Evolutionary conservation across 1,284 basidiomycete species (phyloP).

Genomic region (Pholiota adiposa): DNA sequence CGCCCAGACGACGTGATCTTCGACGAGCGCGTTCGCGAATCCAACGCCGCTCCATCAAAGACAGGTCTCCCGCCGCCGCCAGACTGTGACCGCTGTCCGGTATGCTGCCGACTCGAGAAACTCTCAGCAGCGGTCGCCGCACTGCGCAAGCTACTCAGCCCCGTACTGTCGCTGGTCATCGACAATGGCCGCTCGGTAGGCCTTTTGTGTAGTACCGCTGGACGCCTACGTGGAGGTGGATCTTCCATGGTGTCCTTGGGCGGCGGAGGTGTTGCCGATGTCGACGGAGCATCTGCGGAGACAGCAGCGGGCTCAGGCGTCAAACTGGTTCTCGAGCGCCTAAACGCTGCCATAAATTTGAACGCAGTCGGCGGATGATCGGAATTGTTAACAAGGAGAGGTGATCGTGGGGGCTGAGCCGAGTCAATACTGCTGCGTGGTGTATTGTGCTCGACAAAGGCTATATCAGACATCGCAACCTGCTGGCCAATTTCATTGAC

Average conservation of each 20-base stretch:
- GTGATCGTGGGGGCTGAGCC: conserved; percentile 35
- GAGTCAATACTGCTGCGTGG: conserved; percentile 57
- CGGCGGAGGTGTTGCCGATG: conserved; percentile 23
- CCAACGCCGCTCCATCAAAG: conserved; percentile 14
- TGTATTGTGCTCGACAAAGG: conserved; percentile 48
- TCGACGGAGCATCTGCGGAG: conserved; percentile 13
- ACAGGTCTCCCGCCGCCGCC: conserved; percentile 10
- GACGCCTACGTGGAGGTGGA: conserved; percentile 29
- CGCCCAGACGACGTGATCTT: conserved; percentile 24
- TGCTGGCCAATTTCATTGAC: conserved; percentile 45
- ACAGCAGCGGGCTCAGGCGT: conserved; percentile 38
- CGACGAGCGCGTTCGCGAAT: conserved; percentile 14
- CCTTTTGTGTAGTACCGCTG: conserved; percentile 36
- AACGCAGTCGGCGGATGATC: conserved; percentile 60
- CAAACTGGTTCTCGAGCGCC: conserved; percentile 58
- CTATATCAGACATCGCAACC: conserved; percentile 58
- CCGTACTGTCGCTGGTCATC: conserved; percentile 52
- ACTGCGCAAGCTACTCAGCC: conserved; percentile 50
- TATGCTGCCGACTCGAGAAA: conserved; percentile 38
- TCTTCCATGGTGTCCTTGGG: conserved; percentile 27
- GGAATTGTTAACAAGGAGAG: conserved; percentile 31
- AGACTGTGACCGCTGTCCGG: conserved; percentile 25
- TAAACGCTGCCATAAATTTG: conserved; percentile 68
- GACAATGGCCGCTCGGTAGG: conserved; percentile 50
- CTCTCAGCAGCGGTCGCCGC: conserved; percentile 46